phyloP scores from a whole-genome alignment of 106 monocot genomes.

The Alisma plantagoaquatica region DNA sequence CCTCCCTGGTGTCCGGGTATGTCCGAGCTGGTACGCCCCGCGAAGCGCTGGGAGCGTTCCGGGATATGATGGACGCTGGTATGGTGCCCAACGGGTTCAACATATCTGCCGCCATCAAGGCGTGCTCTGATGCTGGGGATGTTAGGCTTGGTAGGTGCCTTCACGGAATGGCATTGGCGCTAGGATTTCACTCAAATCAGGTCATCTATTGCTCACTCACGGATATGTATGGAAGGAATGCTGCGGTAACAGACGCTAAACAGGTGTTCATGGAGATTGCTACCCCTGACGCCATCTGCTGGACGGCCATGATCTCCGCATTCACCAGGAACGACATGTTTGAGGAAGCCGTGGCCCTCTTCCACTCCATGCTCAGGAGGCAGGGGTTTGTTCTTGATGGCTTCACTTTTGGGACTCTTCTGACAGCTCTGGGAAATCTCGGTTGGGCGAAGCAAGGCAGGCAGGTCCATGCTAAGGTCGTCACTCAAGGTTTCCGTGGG shows the following conservation, averaged over 20 bases:
- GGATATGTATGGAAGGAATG: constrained; percentile 24
- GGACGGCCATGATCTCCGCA: constrained; percentile 66
- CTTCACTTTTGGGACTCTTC: constrained; percentile 45
- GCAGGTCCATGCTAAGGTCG: constrained; percentile 43
- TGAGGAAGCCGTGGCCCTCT: constrained; percentile 33
- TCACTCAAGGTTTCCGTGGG: constrained; percentile 32
- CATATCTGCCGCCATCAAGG: constrained; percentile 6
- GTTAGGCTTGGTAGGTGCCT: constrained; percentile 5
- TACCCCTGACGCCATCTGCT: constrained; percentile 48
- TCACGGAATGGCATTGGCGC: neutral
- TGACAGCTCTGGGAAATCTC: constrained; percentile 59
- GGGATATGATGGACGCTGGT: constrained; percentile 21
- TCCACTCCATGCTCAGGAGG: constrained; percentile 20
- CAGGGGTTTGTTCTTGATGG: constrained; percentile 20
- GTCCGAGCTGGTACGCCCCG: constrained; percentile 29
- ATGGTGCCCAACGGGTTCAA: constrained; percentile 9
- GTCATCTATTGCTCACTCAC: constrained; percentile 6
- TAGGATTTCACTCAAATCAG: neutral
- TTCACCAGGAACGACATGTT: constrained; percentile 41
- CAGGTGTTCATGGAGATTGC: constrained; percentile 42
- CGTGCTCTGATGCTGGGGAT: neutral
- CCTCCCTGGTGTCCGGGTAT: constrained; percentile 52
- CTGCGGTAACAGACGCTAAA: constrained; percentile 17
- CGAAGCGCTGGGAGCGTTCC: constrained; percentile 28
- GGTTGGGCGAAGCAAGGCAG: constrained; percentile 42